Conservation (phyloP, 352 stramenopile species). For the Phytophthora ohioensis region DNA sequence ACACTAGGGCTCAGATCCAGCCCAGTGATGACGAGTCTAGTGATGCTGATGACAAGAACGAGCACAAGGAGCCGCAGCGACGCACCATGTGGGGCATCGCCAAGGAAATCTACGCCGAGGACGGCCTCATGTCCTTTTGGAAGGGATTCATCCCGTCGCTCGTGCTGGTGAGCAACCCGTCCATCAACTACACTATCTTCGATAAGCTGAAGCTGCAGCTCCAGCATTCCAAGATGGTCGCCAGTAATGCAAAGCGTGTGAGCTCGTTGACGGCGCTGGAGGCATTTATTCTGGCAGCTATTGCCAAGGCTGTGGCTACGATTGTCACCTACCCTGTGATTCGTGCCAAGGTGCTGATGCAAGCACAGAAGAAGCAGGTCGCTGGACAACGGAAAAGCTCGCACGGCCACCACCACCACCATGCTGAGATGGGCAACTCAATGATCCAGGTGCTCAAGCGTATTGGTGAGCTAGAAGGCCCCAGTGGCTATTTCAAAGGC, state of each 20-base stretch:
- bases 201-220: constrained; percentile 84
- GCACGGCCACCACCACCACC: constrained; percentile 50
- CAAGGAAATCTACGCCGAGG: constrained; percentile 74
- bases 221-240: constrained; percentile 60
- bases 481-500: constrained; percentile 74
- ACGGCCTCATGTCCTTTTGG: constrained; percentile 84
- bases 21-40: constrained; percentile 54
- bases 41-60: constrained; percentile 42
- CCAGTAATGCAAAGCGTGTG: constrained; percentile 46
- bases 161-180: constrained; percentile 89
- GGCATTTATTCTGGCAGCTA: constrained; percentile 83
- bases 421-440: constrained; percentile 55
- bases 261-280: constrained; percentile 70
- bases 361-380: constrained; percentile 75
- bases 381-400: constrained; percentile 26
- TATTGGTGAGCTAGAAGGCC: constrained; percentile 72
- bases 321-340: constrained; percentile 91
- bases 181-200: constrained; percentile 92
- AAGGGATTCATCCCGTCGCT: constrained; percentile 90
- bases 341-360: constrained; percentile 90
- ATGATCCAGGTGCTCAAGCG: constrained; percentile 76
- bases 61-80: constrained; percentile 32
- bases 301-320: constrained; percentile 87
- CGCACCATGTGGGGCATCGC: constrained; percentile 60
- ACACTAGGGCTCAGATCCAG: constrained; percentile 84